Evolutionary conservation across 139 green algal species (phyloP).

Genomic region (Chlorella sp.): DNA sequence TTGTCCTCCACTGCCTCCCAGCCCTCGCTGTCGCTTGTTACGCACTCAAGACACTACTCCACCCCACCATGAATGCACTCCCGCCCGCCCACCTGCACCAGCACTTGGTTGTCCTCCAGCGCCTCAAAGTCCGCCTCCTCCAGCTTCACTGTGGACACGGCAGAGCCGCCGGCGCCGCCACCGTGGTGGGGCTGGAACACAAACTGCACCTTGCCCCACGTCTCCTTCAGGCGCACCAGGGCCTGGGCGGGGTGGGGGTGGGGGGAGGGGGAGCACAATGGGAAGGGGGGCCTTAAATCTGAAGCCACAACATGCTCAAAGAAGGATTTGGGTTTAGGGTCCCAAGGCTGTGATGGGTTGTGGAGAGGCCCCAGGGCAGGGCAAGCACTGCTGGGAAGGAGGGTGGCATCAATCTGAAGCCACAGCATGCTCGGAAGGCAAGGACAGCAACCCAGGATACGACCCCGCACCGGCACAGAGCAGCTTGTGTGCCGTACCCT

Average conservation of each 20-base stretch:
- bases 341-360: no score
- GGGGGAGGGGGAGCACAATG: neutral
- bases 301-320: no score
- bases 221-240: slow-evolving; percentile 67
- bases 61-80: neutral
- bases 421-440: neutral
- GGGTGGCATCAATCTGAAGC: neutral
- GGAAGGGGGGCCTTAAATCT: no score
- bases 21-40: neutral
- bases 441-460: no score
- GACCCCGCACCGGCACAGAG: neutral
- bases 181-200: slow-evolving; percentile 81
- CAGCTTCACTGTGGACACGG: slow-evolving; percentile 82
- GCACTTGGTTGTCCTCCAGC: slow-evolving; percentile 88
- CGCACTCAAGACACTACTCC: no score
- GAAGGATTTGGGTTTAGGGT: no score
- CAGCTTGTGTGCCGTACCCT: neutral
- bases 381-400: neutral
- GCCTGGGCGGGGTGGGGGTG: neutral
- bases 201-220: slow-evolving; percentile 82
- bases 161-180: slow-evolving; percentile 14
- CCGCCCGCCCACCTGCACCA: slow-evolving; percentile 62
- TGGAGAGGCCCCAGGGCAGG: no score
- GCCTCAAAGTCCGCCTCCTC: slow-evolving; percentile 90
- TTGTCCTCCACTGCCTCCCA: neutral